Evolutionary conservation across 1,284 basidiomycete species (phyloP).

Genomic region (Irpex sp.): DNA sequence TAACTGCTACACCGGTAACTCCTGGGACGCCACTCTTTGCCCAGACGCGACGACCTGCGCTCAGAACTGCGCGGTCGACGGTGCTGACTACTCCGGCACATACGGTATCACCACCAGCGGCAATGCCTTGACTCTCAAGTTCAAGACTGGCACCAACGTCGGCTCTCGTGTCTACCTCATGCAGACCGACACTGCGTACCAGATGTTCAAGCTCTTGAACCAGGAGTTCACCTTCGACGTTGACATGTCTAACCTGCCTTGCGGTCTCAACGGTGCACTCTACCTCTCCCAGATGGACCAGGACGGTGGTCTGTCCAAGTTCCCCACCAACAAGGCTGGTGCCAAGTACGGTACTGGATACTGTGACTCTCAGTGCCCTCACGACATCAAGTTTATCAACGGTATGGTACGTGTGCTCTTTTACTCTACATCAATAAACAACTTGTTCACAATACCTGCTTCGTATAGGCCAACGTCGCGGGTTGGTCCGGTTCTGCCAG

Average conservation of each 20-base stretch:
- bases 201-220: conserved; percentile 50
- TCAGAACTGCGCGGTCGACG: conserved; percentile 33
- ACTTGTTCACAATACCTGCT: conserved; percentile 19
- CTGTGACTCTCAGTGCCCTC: conserved; percentile 56
- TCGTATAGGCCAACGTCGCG: conserved; percentile 30
- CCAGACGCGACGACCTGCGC: conserved; percentile 28
- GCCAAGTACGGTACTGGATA: conserved; percentile 52
- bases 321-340: conserved; percentile 42
- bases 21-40: conserved; percentile 28
- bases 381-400: conserved; percentile 54
- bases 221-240: conserved; percentile 57
- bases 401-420: conserved; percentile 35
- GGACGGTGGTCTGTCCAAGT: conserved; percentile 33
- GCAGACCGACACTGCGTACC: conserved; percentile 39
- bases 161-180: conserved; percentile 55
- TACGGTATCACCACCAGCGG: conserved; percentile 41
- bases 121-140: conserved; percentile 45
- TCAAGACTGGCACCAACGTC: conserved; percentile 46
- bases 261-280: conserved; percentile 50
- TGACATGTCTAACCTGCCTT: conserved; percentile 49
- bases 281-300: conserved; percentile 38
- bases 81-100: conserved; percentile 46
- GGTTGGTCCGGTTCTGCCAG: conserved; percentile 28
- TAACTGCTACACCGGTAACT: conserved; percentile 28
- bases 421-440: conserved; percentile 14